A percentile compares a stretch with the other conserved stretches of the same genome.
phyloP scores from a whole-genome alignment of 495 filamentous ascomycete genomes.

The Trichoderma parareesei region DNA sequence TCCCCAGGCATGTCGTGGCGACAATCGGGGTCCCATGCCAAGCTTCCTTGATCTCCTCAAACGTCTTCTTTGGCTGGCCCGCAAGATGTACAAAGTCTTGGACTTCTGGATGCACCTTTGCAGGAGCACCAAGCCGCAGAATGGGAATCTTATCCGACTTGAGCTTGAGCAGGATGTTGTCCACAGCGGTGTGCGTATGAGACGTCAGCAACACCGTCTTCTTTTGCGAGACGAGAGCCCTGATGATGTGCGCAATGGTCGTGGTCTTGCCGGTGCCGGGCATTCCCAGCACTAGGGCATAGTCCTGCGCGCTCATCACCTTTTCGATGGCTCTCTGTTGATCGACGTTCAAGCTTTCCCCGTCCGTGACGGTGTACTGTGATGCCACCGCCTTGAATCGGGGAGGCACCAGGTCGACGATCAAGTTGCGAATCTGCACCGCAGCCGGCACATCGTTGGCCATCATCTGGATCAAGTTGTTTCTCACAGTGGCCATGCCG shows the following conservation, averaged over 20 bases:
- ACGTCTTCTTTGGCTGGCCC: constrained; percentile 56
- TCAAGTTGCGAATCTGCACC: constrained; percentile 63
- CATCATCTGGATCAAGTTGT: constrained; percentile 90
- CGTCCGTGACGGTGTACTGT: constrained; percentile 45
- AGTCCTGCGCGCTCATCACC: constrained; percentile 90
- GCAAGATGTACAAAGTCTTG: constrained; percentile 74
- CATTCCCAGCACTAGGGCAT: constrained; percentile 94
- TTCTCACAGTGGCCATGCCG: constrained; percentile 89
- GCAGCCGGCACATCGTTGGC: constrained; percentile 64
- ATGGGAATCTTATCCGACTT: constrained; percentile 70
- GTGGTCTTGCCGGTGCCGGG: constrained; percentile 97
- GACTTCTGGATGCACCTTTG: constrained; percentile 83
- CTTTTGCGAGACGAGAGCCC: constrained; percentile 76
- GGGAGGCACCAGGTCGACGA: constrained; percentile 65
- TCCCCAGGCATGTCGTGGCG: constrained; percentile 87
- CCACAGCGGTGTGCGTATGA: constrained; percentile 94
- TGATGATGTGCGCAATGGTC: constrained; percentile 94
- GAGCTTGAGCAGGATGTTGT: constrained; percentile 93
- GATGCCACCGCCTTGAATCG: constrained; percentile 59
- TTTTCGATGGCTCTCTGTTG: constrained; percentile 82
- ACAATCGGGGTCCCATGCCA: constrained; percentile 83
- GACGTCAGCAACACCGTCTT: constrained; percentile 91
- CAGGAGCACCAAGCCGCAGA: constrained; percentile 69
- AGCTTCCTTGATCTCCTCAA: constrained; percentile 73
- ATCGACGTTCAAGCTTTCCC: constrained; percentile 68